A percentile compares a stretch with the other conserved stretches of the same genome.
These are phyloP conservation scores for Taphrina deformans DNA, from an alignment of 1,139 yeast species.

Conservation along the genomic window DNA sequence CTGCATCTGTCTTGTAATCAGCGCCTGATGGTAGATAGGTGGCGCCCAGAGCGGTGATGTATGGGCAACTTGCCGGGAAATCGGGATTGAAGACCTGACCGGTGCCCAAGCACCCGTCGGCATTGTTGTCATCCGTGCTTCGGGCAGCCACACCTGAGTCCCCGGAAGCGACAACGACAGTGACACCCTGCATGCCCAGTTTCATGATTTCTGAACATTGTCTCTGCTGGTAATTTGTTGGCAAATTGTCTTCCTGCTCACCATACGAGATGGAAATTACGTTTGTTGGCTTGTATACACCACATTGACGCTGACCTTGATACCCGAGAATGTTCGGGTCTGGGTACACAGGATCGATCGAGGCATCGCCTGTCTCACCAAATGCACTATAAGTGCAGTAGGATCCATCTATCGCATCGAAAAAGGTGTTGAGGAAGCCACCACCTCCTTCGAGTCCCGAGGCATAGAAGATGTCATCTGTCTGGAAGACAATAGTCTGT, in stretches of 20 bases:
- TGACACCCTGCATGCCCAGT: slow-evolving; percentile 18
- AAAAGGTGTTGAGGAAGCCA: slow-evolving; percentile 1
- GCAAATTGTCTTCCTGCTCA: slow-evolving; percentile 12
- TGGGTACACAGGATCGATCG: background rate
- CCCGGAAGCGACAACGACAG: slow-evolving; percentile 13
- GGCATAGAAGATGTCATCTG: slow-evolving; percentile 11
- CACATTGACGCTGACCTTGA: slow-evolving; percentile 1
- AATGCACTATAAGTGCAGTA: background rate
- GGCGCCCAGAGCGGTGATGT: slow-evolving; percentile 20
- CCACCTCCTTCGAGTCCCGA: slow-evolving; percentile 1
- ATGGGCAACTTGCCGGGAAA: slow-evolving; percentile 27
- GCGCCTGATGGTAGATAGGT: background rate
- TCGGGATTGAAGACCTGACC: slow-evolving; percentile 9
- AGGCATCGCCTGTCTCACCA: background rate
- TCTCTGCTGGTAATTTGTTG: background rate
- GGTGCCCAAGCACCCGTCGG: background rate
- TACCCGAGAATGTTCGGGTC: background rate
- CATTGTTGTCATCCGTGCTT: background rate
- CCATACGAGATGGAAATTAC: slow-evolving; percentile 19
- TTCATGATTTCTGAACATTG: slow-evolving; percentile 8
- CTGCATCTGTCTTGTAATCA: background rate
- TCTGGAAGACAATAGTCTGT: background rate
- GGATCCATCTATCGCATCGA: slow-evolving; percentile 13
- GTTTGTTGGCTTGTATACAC: background rate
- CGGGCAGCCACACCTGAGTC: slow-evolving; percentile 23